phyloP scores from a whole-genome alignment of 140 eudicot species.

The Flaveria floridana region DNA sequence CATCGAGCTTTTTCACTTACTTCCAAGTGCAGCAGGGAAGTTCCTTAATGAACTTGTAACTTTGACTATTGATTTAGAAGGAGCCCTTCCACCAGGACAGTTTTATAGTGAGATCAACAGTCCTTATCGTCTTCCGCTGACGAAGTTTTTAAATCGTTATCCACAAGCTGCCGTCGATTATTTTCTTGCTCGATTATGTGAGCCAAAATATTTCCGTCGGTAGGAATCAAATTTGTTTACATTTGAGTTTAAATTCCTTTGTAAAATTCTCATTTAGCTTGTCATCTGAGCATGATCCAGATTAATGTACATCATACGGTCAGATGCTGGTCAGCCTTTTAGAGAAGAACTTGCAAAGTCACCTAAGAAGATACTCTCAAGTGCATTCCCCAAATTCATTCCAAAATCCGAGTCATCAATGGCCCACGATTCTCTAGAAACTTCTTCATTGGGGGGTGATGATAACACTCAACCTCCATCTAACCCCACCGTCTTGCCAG shows the following conservation, averaged over 20 bases:
- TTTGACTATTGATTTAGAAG: slow-evolving; percentile 89
- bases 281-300: slow-evolving; percentile 43
- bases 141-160: slow-evolving; percentile 85
- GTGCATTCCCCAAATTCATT: slow-evolving; percentile 77
- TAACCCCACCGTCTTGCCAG: slow-evolving; percentile 56
- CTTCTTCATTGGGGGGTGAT: slow-evolving; percentile 52
- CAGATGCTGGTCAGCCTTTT: slow-evolving; percentile 98
- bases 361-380: slow-evolving; percentile 87
- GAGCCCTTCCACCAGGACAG: slow-evolving; percentile 90
- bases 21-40: slow-evolving; percentile 96
- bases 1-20: slow-evolving; percentile 95
- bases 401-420: slow-evolving; percentile 57
- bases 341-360: slow-evolving; percentile 99
- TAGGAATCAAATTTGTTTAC: slow-evolving; percentile 25
- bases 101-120: slow-evolving; percentile 99
- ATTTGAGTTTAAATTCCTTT: not conserved
- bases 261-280: slow-evolving; percentile 6
- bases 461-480: slow-evolving; percentile 52
- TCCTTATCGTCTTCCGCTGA: slow-evolving; percentile 94
- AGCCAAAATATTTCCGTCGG: slow-evolving; percentile 94
- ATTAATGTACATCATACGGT: slow-evolving; percentile 92
- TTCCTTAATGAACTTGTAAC: slow-evolving; percentile 97
- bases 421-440: slow-evolving; percentile 51
- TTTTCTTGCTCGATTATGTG: slow-evolving; percentile 87
- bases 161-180: slow-evolving; percentile 94